Evolutionary conservation across 257 asterid genomes (phyloP), one percentile per base, ranked within the genome.

Genomic region (Solanum commersonii): DNA sequence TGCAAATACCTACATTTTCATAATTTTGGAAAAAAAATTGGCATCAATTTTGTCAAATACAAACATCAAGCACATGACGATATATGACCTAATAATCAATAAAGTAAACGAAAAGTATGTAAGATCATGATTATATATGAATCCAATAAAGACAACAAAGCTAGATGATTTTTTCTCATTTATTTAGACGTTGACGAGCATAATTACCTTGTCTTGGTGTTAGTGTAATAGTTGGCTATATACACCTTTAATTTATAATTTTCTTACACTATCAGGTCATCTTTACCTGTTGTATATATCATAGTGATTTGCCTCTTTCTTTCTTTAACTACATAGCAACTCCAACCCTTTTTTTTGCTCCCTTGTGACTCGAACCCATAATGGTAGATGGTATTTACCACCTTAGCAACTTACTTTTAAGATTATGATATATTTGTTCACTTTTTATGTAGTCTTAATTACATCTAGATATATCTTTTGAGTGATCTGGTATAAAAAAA

Each of bases 1-100:
- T 3, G 98, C 98, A 87, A 94, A 93, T 10, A 95, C 89, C 98
- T 95, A 59, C 86, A 49, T 16, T 10, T 71, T 71, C 42, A 71
- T 71, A 27, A 67, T 27, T 25, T 31, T 16, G 78, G 42, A 0
- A 34, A 18, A 31, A 33, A 33, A 31, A 0, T 72, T 72, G 25
- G 79, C 27, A 72, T 18, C 9, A 59, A 59, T 3, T 59, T 59
- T 68, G 22, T 13, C 13, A 3, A 68, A 68, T 68, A 68, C 33
- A 65, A 65, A 65, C 2, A 71, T 71, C 40, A 25, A 68, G 35
- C 37, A 68, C 10, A 11, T 16, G 22, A 68, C 5, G 8, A 34
- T 14, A 68, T 68, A 16, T 52, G 35, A 5, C 10, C 74, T 68
- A 27, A 71, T 0, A 0, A 4, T 70, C 12, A 70, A 70, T 16